Evolutionary conservation across 208 protist genomes (phyloP).

Genomic region (Tritrichomonas foetus): DNA sequence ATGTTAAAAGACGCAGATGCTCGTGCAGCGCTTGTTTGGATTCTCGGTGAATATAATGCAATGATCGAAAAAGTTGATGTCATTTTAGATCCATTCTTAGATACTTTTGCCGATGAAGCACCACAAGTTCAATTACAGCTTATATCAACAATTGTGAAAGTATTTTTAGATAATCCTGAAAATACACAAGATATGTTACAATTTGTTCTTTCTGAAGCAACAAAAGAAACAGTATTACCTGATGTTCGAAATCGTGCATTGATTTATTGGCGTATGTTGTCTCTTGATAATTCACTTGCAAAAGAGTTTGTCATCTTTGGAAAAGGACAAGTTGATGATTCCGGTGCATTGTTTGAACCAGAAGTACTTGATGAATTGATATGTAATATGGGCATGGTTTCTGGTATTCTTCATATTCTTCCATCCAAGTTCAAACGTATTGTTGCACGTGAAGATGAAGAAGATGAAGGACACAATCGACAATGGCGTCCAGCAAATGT

Average conservation of each 20-base stretch:
- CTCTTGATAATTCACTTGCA: not conserved
- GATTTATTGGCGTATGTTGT: not conserved
- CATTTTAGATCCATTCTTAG: constrained; percentile 70
- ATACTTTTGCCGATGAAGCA: not conserved
- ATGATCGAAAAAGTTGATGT: constrained; percentile 82
- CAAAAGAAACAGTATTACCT: not conserved
- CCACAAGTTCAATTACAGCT: not conserved
- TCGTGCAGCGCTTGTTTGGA: not conserved
- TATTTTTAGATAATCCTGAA: not conserved
- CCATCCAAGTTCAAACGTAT: not conserved
- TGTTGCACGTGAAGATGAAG: not conserved
- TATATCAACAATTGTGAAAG: not conserved
- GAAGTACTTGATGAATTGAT: not conserved
- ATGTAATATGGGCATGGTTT: not conserved
- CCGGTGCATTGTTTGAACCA: not conserved
- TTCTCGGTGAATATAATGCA: constrained; percentile 76
- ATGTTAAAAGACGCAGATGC: not conserved
- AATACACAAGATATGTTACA: not conserved
- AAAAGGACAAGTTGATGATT: not conserved
- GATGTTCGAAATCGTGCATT: not conserved
- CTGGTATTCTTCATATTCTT: not conserved
- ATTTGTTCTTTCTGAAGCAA: not conserved
- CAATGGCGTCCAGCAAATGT: no score
- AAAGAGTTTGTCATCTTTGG: not conserved
- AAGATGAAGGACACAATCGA: not conserved